These are phyloP conservation scores for Apiospora rasikravindrae DNA, from an alignment of 2,329 filamentous ascomycete genomes.

Conservation along the genomic window DNA sequence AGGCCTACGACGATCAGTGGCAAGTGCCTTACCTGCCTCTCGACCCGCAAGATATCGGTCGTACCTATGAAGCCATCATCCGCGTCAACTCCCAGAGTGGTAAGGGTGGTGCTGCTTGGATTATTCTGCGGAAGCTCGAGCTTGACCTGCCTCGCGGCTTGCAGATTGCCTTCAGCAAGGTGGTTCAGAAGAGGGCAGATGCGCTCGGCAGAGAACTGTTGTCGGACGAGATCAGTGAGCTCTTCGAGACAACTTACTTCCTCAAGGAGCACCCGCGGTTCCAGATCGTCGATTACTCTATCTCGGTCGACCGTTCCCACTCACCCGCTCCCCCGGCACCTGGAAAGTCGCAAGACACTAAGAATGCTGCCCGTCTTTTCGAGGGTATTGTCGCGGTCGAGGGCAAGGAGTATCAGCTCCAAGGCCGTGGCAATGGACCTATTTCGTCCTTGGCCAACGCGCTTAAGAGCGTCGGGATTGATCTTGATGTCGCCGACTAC, in stretches of 20 bases:
- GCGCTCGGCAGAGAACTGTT: conserved; percentile 82
- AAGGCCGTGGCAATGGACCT: conserved; percentile 85
- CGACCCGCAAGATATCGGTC: conserved; percentile 90
- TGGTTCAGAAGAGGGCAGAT: conserved; percentile 85
- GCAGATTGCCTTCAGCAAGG: conserved; percentile 86
- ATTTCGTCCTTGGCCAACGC: conserved; percentile 88
- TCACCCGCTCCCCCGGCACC: conserved; percentile 72
- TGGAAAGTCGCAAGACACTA: conserved; percentile 77
- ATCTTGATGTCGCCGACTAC: conserved; percentile 91
- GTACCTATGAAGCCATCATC: conserved; percentile 97
- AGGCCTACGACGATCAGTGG: conserved; percentile 73
- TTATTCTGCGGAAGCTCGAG: conserved; percentile 86
- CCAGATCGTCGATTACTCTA: conserved; percentile 88
- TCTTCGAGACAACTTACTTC: conserved; percentile 92
- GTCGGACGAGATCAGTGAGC: conserved; percentile 78
- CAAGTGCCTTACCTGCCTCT: conserved; percentile 89
- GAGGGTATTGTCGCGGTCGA: conserved; percentile 85
- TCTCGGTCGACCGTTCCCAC: conserved; percentile 79
- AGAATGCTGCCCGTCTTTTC: conserved; percentile 81
- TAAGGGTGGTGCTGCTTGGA: conserved; percentile 93
- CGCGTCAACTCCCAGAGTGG: conserved; percentile 96
- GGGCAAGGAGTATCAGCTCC: conserved; percentile 76
- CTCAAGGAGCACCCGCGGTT: conserved; percentile 85
- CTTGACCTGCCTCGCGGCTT: conserved; percentile 92
- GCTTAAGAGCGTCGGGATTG: conserved; percentile 77